Evolutionary conservation across 768 basidiomycete genomes (phyloP).

Genomic region (Phaeolepiota aurea): DNA sequence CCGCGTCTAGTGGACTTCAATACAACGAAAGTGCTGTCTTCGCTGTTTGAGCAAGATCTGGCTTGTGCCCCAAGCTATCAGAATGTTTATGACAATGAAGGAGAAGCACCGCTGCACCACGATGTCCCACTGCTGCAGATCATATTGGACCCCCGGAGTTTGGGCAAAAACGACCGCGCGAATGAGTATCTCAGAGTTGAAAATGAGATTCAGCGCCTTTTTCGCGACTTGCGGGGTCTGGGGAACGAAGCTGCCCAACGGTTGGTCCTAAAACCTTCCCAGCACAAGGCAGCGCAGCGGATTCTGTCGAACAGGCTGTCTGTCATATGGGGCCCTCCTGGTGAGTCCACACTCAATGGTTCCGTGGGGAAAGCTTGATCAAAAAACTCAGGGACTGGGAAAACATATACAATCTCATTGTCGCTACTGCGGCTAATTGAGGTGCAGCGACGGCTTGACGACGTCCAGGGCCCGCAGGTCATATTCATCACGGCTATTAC

Average conservation of each 20-base stretch:
- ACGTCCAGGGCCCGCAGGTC: conserved; percentile 19
- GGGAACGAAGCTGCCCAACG: conserved; percentile 24
- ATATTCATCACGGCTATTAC: conserved; percentile 45
- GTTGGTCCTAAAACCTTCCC: conserved; percentile 36
- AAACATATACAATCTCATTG: conserved; percentile 42
- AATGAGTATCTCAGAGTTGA: conserved; percentile 25
- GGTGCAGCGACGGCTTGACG: conserved; percentile 22
- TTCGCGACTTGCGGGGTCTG: conserved; percentile 27
- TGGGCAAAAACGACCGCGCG: conserved; percentile 19
- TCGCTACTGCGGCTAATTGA: conserved; percentile 38
- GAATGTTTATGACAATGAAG: conserved; percentile 5
- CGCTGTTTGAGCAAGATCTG: conserved; percentile 38
- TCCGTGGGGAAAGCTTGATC: not conserved
- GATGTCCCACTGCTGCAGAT: conserved; percentile 34
- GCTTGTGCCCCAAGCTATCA: conserved; percentile 16
- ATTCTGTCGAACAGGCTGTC: conserved; percentile 35
- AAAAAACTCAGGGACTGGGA: conserved; percentile 33
- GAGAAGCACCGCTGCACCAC: conserved; percentile 8
- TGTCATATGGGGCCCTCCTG: conserved; percentile 45
- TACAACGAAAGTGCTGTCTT: conserved; percentile 34
- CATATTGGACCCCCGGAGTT: conserved; percentile 30
- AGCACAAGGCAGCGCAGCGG: conserved; percentile 33
- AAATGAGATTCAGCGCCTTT: conserved; percentile 27
- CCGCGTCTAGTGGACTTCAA: conserved; percentile 47
- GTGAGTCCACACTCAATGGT: conserved; percentile 14